Evolutionary conservation across 1,284 basidiomycete species (phyloP).

Genomic region (Veloporphyrellus conicus): DNA sequence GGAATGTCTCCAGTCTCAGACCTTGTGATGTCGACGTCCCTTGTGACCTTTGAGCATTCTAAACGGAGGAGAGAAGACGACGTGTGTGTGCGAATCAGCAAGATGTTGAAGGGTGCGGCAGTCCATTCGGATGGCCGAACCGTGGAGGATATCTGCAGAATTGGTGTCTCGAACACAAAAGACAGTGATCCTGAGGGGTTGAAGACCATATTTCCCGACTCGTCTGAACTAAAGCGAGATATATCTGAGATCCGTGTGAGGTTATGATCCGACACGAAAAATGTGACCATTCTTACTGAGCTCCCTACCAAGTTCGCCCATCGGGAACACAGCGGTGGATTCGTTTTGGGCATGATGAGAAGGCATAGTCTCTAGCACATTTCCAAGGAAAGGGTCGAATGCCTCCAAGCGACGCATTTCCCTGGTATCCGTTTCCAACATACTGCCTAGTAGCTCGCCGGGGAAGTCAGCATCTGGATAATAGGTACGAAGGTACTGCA

Average conservation of each 20-base stretch:
- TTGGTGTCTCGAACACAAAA: constrained; percentile 31
- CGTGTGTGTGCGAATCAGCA: constrained; percentile 30
- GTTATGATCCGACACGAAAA: background rate
- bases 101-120: constrained; percentile 25
- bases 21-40: constrained; percentile 37
- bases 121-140: constrained; percentile 19
- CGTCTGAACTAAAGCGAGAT: constrained; percentile 39
- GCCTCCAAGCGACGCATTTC: constrained; percentile 31
- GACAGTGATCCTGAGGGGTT: constrained; percentile 40
- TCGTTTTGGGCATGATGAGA: constrained; percentile 27
- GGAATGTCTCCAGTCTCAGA: constrained; percentile 40
- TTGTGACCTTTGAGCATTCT: constrained; percentile 20
- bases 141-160: constrained; percentile 31
- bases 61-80: constrained; percentile 30
- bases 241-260: constrained; percentile 42
- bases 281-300: constrained; percentile 48
- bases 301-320: constrained; percentile 53
- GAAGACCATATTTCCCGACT: constrained; percentile 34
- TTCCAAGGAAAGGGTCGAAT: constrained; percentile 58
- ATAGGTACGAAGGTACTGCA: constrained; percentile 62
- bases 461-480: constrained; percentile 70
- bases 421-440: constrained; percentile 46
- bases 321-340: constrained; percentile 53
- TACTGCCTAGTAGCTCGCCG: constrained; percentile 54
- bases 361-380: constrained; percentile 43